Base-by-base conservation (phyloP, 2,329 filamentous ascomycete genomes). In the Volutella citrinella region DNA sequence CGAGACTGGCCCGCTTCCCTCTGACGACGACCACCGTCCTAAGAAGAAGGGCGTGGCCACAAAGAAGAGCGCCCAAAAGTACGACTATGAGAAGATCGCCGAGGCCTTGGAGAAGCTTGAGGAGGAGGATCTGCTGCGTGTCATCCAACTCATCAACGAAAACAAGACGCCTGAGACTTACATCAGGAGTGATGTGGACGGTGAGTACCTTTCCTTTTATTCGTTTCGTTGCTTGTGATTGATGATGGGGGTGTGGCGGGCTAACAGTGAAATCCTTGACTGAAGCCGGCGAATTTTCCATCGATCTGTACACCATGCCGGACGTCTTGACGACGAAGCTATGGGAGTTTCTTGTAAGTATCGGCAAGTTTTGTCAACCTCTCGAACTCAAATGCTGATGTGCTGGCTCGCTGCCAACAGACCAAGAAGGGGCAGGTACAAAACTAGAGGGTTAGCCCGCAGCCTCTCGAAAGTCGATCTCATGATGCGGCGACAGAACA, bases 101-200 rank as follows among this genome's bases (percentile, higher is more conserved):
- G 90, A 97, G 39, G 89, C 84, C 0, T 71, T 98, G 38, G 82
- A 91, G 60, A 89, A 87, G 69, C 79, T 98, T 17, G 78, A 79
- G 46, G 93, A 98, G 69, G 93, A 98, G 49, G 91, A 97, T 55
- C 70, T 98, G 25, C 72, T 98, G 42, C 87, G 93, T 51, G 88
- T 97, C 16, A 94, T 98, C 42, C 91, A 97, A 68, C 84, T 98
- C 78, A 91, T 98, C 43, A 93, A 97, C 63, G 93, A 98, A 66
- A 87, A 96, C 68, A 97, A 97, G 73, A 82, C 80, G 2, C 79
- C 87, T 6, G 89, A 95, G 46, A 96, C 91, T 2, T 97, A 95
- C 66, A 95, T 91, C 30, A 90, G 95, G 69, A 97, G 96, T 54
- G 94, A 98, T 63, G 79, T 96, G 38, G 93, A 98, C 56, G 85